Percentiles rank a stretch among this genome's conserved stretches.
Evolutionary conservation across 2,329 filamentous ascomycete species (phyloP).

Genomic region (Neofusicoccum kwambonambiense): DNA sequence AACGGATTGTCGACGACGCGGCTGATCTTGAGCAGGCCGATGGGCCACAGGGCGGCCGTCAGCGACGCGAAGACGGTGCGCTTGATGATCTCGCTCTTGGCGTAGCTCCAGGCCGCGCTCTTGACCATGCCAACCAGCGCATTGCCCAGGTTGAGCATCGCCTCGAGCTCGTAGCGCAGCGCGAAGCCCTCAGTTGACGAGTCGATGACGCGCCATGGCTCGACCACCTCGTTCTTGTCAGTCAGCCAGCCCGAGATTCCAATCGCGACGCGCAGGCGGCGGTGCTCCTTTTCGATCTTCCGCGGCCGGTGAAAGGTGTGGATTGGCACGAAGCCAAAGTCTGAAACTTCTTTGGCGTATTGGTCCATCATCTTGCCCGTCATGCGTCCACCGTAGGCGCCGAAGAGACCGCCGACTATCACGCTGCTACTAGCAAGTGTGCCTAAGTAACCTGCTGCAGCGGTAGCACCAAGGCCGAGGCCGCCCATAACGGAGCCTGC

Average conservation of each 20-base stretch:
- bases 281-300: slow-evolving; percentile 50
- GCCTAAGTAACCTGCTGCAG: slow-evolving; percentile 76
- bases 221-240: slow-evolving; percentile 66
- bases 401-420: slow-evolving; percentile 81
- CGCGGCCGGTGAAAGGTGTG: slow-evolving; percentile 22
- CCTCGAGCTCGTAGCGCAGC: slow-evolving; percentile 77
- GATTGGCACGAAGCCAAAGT: slow-evolving; percentile 71
- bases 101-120: slow-evolving; percentile 75
- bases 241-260: slow-evolving; percentile 80
- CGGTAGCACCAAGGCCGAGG: slow-evolving; percentile 69
- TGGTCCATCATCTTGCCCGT: slow-evolving; percentile 82
- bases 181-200: slow-evolving; percentile 74
- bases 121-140: slow-evolving; percentile 75
- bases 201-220: slow-evolving; percentile 73
- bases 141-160: slow-evolving; percentile 73
- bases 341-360: slow-evolving; percentile 82
- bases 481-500: slow-evolving; percentile 72
- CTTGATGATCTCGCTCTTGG: slow-evolving; percentile 73
- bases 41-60: slow-evolving; percentile 50
- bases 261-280: slow-evolving; percentile 71
- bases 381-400: slow-evolving; percentile 84
- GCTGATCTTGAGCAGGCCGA: slow-evolving; percentile 47
- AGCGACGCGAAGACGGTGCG: slow-evolving; percentile 51
- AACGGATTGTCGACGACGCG: slow-evolving; percentile 78
- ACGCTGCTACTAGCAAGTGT: slow-evolving; percentile 76